Conservation (phyloP, 2,329 filamentous ascomycete species). For the Ascochyta rabiei region DNA sequence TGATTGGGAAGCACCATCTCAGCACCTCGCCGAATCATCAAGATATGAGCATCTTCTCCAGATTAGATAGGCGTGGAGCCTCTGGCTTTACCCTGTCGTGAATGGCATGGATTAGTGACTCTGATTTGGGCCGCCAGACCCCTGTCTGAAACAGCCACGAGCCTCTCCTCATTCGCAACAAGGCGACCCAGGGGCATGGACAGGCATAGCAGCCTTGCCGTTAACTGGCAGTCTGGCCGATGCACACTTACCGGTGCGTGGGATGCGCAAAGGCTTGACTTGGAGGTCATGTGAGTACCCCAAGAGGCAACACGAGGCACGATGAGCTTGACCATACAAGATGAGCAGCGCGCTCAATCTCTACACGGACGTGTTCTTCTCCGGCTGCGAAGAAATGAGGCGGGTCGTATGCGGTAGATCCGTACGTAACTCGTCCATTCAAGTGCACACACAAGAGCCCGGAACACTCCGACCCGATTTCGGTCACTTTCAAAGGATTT, state of each 20-base stretch:
- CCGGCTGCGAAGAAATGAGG: background rate
- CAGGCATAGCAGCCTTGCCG: conserved; percentile 11
- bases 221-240: conserved; percentile 21
- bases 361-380: background rate
- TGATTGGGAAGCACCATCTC: background rate
- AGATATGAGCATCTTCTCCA: conserved; percentile 12
- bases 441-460: background rate
- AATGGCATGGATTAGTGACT: conserved; percentile 1
- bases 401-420: background rate
- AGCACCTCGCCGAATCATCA: background rate
- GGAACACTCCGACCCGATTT: conserved; percentile 2
- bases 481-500: background rate
- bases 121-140: background rate
- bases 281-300: conserved; percentile 17
- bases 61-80: conserved; percentile 3
- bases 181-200: conserved; percentile 20
- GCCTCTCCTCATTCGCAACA: conserved; percentile 1
- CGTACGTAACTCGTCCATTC: background rate
- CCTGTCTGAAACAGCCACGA: conserved; percentile 15
- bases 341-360: background rate
- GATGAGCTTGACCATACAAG: background rate
- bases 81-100: conserved; percentile 3
- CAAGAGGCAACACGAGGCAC: conserved; percentile 8
- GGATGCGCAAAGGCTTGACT: conserved; percentile 7
- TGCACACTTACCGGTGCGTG: conserved; percentile 24